Base-by-base conservation (phyloP, 805 yeast species). In the Torulaspora microellipsoides region DNA sequence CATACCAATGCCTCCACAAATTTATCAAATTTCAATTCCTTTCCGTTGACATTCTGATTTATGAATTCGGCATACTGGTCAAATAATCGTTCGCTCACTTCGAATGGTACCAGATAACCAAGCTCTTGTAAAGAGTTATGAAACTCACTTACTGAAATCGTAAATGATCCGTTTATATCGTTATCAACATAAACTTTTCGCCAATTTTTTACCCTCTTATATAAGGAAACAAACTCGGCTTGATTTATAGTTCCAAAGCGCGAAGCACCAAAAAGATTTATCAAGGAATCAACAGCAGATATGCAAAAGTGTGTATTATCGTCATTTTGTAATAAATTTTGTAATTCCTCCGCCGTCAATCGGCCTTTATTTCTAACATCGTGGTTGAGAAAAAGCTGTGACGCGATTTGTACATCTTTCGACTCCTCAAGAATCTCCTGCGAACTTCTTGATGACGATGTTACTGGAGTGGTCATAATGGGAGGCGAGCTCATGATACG, bases 1-100 rank as follows among this genome's bases (percentile, higher is more conserved):
- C 86, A 83, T 13, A 86, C 84, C 52, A 87, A 72, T 42, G 85
- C 74, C 59, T 87, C 95, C 20, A 87, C 88, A 64, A 87, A 87
- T 61, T 79, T 74, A 60, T 87, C 95, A 62, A 87, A 87, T 46
- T 84, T 80, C 64, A 87, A 59, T 45, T 66, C 71, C 40, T 63
- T 64, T 1, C 62, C 62, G 14, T 55, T 56, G 7, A 52, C 50
- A 27, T 51, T 50, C 15, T 56, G 56, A 32, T 60, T 59, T 15
- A 57, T 49, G 30, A 59, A 61, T 34, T 63, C 67, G 1, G 66
- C 58, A 51, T 59, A 63, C 31, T 60, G 65, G 36, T 64, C 69
- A 43, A 65, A 65, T n/a, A 64, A 43, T 28, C 60, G 62, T 37
- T 64, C 68, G 36, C 62, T 54, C 2, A 59, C 58, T 38, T 62